phyloP scores from a whole-genome alignment of 495 filamentous ascomycete species.

The Oidiodendron maius region DNA sequence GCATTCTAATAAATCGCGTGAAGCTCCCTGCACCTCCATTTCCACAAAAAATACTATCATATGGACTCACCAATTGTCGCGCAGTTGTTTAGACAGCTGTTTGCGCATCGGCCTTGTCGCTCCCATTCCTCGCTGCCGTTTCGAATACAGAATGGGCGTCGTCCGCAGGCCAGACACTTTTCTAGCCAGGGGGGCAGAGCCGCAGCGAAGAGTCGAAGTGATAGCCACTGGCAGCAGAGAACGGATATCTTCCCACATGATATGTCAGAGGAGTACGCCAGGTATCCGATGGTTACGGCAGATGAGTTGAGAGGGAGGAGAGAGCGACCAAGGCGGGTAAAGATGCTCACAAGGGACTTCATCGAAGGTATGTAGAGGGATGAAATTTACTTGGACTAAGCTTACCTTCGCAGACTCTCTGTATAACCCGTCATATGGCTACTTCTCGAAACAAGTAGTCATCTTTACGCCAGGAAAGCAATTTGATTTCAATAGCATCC shows the following conservation, averaged over 20 bases:
- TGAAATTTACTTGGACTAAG: not conserved
- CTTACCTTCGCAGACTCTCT: slow-evolving; percentile 64
- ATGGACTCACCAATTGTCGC: slow-evolving; percentile 83
- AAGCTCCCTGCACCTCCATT: slow-evolving; percentile 9
- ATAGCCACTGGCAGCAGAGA: slow-evolving; percentile 76
- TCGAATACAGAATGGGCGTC: slow-evolving; percentile 30
- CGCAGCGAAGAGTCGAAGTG: slow-evolving; percentile 23
- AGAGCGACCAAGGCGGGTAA: slow-evolving; percentile 79
- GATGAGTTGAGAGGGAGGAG: slow-evolving; percentile 61
- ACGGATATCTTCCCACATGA: slow-evolving; percentile 64
- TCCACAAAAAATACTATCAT: slow-evolving; percentile 3
- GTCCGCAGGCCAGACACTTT: slow-evolving; percentile 14
- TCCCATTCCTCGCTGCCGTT: slow-evolving; percentile 36
- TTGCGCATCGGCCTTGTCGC: slow-evolving; percentile 65
- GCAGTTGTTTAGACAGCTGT: slow-evolving; percentile 78
- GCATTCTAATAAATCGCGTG: slow-evolving; percentile 2
- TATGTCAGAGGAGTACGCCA: slow-evolving; percentile 68
- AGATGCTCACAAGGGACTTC: slow-evolving; percentile 96
- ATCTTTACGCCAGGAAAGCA: slow-evolving; percentile 91
- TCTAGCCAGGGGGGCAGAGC: slow-evolving; percentile 13
- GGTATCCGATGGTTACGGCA: slow-evolving; percentile 80
- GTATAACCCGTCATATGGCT: slow-evolving; percentile 96
- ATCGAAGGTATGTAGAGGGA: slow-evolving; percentile 67
- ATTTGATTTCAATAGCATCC: slow-evolving; percentile 80
- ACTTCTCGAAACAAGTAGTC: slow-evolving; percentile 94